phyloP scores from a whole-genome alignment of 441 rosid genomes.

The Erodium trifolium region DNA sequence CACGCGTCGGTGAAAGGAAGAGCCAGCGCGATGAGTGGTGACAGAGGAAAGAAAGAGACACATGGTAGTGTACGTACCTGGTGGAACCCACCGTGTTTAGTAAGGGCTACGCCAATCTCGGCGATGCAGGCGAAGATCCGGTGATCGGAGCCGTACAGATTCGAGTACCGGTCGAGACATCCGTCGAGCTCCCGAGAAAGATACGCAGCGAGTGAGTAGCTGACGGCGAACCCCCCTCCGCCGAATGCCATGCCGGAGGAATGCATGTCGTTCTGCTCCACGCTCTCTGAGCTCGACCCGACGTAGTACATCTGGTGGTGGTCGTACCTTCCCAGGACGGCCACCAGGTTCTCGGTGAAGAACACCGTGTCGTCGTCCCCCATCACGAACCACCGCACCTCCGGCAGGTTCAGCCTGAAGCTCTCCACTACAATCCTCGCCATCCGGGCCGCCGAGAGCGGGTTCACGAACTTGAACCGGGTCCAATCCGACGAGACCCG shows the following conservation, averaged over 20 bases:
- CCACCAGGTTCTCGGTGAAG: conserved; percentile 46
- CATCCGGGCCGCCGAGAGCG: conserved; percentile 58
- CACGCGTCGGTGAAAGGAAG: no score
- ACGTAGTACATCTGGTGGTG: conserved; percentile 69
- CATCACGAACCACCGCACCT: conserved; percentile 83
- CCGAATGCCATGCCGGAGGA: conserved; percentile 74
- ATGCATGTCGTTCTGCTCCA: conserved; percentile 62
- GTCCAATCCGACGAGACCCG: conserved; percentile 49
- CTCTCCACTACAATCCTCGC: conserved; percentile 62
- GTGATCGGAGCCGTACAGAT: conserved; percentile 82
- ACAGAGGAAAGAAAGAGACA: neutral
- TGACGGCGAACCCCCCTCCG: conserved; percentile 81
- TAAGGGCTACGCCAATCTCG: conserved; percentile 67
- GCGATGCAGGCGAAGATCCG: conserved; percentile 60
- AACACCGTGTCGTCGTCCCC: conserved; percentile 84
- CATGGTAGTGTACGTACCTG: conserved; percentile 39
- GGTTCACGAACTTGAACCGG: conserved; percentile 44
- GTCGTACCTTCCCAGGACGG: conserved; percentile 53
- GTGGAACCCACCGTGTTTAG: conserved; percentile 63
- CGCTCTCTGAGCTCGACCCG: conserved; percentile 72
- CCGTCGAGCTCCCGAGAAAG: conserved; percentile 48
- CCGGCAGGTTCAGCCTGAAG: conserved; percentile 28
- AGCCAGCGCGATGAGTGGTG: no score
- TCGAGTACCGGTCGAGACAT: conserved; percentile 53
- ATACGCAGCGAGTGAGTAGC: conserved; percentile 52